Conservation (phyloP, 192 early-diverging fungal genomes). For the Physocladia obscura region DNA sequence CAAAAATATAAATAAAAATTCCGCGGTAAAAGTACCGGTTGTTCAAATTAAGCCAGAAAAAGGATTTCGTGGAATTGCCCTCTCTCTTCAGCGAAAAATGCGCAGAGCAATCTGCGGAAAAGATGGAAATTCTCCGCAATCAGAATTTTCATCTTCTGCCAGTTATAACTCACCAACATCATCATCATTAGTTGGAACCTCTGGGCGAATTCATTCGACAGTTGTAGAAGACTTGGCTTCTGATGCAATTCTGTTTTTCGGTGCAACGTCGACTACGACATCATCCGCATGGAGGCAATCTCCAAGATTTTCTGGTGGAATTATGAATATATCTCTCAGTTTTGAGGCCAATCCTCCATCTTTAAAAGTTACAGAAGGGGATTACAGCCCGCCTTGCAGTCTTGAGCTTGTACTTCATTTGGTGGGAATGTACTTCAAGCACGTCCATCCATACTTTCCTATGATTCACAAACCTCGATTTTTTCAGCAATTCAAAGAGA, state of each 20-base stretch:
- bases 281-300: conserved; percentile 35
- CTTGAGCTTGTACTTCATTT: conserved; percentile 46
- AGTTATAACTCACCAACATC: not conserved
- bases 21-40: not conserved
- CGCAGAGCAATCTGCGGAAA: conserved; percentile 3
- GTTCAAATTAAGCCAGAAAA: conserved; percentile 12
- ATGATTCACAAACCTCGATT: conserved; percentile 44
- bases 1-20: not conserved
- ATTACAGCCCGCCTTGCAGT: conserved; percentile 46
- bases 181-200: not conserved
- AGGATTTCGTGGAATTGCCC: conserved; percentile 45
- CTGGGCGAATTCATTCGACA: not conserved
- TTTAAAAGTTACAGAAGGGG: conserved; percentile 19
- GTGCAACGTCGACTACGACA: conserved; percentile 41
- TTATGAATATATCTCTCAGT: conserved; percentile 48
- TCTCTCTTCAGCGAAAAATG: conserved; percentile 41
- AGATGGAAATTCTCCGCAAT: not conserved
- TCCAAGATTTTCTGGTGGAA: conserved; percentile 44
- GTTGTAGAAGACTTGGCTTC: conserved; percentile 46
- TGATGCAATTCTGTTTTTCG: conserved; percentile 48
- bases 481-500: conserved; percentile 43
- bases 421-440: conserved; percentile 47
- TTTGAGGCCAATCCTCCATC: conserved; percentile 35
- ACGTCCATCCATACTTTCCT: conserved; percentile 52
- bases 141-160: conserved; percentile 16